These are phyloP conservation scores for Psilocybe cyanescens DNA, from an alignment of 768 basidiomycete species.

Conservation along the genomic window DNA sequence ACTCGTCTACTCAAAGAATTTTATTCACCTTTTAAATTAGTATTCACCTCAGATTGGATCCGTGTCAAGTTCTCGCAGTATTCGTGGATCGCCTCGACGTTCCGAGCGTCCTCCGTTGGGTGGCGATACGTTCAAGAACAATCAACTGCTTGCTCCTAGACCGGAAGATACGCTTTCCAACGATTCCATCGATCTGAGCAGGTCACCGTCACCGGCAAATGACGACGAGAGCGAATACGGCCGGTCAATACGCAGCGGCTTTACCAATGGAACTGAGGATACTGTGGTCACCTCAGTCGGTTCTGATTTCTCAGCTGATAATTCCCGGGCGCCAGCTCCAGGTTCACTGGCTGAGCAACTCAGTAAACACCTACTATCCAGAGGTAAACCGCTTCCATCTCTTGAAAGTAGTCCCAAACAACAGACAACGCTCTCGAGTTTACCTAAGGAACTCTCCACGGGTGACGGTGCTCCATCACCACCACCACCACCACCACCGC, in stretches of 20 bases:
- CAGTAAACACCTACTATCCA: slow-evolving; percentile 55
- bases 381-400: slow-evolving; percentile 46
- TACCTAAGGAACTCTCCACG: slow-evolving; percentile 40
- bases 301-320: slow-evolving; percentile 46
- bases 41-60: slow-evolving; percentile 65
- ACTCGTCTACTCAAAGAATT: not conserved
- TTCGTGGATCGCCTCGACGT: slow-evolving; percentile 70
- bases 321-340: slow-evolving; percentile 36
- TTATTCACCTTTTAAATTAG: slow-evolving; percentile 36
- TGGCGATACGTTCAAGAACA: slow-evolving; percentile 41
- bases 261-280: slow-evolving; percentile 51
- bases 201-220: slow-evolving; percentile 46
- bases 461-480: slow-evolving; percentile 13
- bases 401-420: slow-evolving; percentile 39
- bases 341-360: slow-evolving; percentile 67
- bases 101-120: slow-evolving; percentile 50
- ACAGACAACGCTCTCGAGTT: slow-evolving; percentile 34
- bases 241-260: slow-evolving; percentile 45
- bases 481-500: slow-evolving; percentile 18
- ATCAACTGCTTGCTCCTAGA: slow-evolving; percentile 46
- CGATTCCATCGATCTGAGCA: slow-evolving; percentile 46
- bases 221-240: slow-evolving; percentile 64
- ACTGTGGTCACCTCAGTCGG: slow-evolving; percentile 60
- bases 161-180: slow-evolving; percentile 41
- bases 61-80: slow-evolving; percentile 67